Evolutionary conservation across 2,329 filamentous ascomycete species (phyloP), one percentile per base, ranked within the genome.

Genomic region (Escovopsis weberi): DNA sequence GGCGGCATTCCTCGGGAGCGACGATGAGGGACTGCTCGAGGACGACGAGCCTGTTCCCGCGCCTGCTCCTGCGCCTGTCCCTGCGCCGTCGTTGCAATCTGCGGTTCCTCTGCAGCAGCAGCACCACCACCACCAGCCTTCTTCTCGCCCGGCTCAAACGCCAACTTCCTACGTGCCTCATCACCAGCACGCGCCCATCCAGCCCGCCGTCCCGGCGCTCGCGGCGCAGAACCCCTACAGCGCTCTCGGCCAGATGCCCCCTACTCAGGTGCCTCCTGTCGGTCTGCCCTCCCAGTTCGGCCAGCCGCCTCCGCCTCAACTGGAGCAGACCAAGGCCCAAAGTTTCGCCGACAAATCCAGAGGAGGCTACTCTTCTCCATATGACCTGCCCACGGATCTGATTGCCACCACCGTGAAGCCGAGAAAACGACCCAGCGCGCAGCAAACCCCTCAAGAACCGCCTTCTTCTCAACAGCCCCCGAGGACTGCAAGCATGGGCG

Each of bases 261-360:
- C 55, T 9, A 54, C 55, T 15, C 43, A 51, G 12, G 50, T 38
- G 40, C 35, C 51, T 15, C 48, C 55, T 8, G 55, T 55, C 18
- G 50, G 48, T 12, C 43, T 52, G 12, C 28, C 55, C 6, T 48
- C 59, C 26, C 60, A 59, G 30, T 69, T 65, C 49, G 63, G 61
- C 2, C 55, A 61, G 30, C 55, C 58, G 26, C 56, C 59, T 23
- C 58, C 61, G 34, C 51, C 55, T 1, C 60, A 57, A 11, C 38
- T 69, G n/a, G 65, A 72, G 47, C 52, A 72, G 45, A 61, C 62
- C 28, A 78, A 78, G 61, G 69, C 76, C 1, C 78, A 93, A 57
- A 96, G 89, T 61, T 98, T 94, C 60, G 85, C 75, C 6, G 82
- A 89, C 59, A 93, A 93, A 60, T 68, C 85, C 3, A 96, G 94